Percentiles rank a stretch among this genome's conserved stretches.
These are phyloP conservation scores for Penicillium chermesinum DNA, from an alignment of 495 filamentous ascomycete genomes.

Conservation along the genomic window DNA sequence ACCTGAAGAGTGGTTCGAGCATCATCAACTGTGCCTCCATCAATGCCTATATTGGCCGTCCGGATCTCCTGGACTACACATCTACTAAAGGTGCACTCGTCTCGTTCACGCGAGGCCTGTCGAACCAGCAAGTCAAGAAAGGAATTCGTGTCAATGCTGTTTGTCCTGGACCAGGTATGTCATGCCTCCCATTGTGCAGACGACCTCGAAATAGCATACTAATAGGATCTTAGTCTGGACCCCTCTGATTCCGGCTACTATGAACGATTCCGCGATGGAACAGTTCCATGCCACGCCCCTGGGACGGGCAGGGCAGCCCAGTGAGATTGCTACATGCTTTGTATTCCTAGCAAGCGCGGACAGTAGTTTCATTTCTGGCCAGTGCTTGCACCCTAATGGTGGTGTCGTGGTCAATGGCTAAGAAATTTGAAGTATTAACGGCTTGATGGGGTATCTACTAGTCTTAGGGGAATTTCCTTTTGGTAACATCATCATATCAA, in stretches of 20 bases:
- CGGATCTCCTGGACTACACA: constrained; percentile 57
- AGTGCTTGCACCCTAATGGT: constrained; percentile 62
- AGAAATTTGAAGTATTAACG: too few relatives aligned
- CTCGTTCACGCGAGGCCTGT: constrained; percentile 53
- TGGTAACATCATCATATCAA: too few relatives aligned
- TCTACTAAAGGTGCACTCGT: constrained; percentile 60
- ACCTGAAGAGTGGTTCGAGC: constrained; percentile 17
- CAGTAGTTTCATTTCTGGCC: constrained; percentile 56
- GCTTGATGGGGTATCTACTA: too few relatives aligned
- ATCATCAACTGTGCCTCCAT: constrained; percentile 49
- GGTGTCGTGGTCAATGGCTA: constrained; percentile 58
- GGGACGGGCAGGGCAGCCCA: constrained; percentile 54
- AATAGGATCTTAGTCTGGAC: constrained; percentile 3
- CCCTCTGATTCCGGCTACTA: constrained; percentile 3
- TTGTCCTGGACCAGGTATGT: constrained; percentile 34
- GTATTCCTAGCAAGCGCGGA: constrained; percentile 61
- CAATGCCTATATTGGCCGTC: constrained; percentile 39
- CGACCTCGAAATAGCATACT: background rate
- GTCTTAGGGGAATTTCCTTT: too few relatives aligned
- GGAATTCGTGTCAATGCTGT: constrained; percentile 63
- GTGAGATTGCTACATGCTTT: constrained; percentile 58
- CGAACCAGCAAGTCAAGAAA: constrained; percentile 49
- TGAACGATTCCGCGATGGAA: background rate
- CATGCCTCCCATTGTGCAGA: background rate
- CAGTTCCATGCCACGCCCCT: constrained; percentile 38